Evolutionary conservation across 306 rosid species (phyloP).

Genomic region (Medicago arabica): DNA sequence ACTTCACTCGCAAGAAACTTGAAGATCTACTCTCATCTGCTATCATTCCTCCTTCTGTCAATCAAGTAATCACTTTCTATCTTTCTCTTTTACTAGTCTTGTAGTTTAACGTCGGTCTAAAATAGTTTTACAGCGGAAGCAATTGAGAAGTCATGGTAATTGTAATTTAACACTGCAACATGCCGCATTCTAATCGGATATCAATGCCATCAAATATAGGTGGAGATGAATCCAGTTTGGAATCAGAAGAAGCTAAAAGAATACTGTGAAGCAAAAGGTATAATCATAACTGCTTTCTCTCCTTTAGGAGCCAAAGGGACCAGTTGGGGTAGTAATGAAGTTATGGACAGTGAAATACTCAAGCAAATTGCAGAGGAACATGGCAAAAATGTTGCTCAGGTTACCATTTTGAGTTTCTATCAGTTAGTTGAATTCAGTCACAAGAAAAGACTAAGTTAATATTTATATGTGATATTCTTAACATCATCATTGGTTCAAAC

Average conservation of each 20-base stretch:
- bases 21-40: slow-evolving; percentile 45
- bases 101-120: too few species aligned
- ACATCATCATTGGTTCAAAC: neutral
- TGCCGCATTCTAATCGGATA: neutral
- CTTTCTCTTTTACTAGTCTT: too few species aligned
- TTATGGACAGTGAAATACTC: slow-evolving; percentile 54
- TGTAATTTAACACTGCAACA: too few species aligned
- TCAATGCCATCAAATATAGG: slow-evolving; percentile 46
- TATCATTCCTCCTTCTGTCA: slow-evolving; percentile 43
- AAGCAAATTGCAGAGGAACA: slow-evolving; percentile 50
- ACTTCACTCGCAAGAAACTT: slow-evolving; percentile 51
- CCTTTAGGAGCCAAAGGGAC: slow-evolving; percentile 60
- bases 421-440: neutral
- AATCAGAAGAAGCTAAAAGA: slow-evolving; percentile 61
- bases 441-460: neutral
- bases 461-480: neutral
- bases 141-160: too few species aligned
- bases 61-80: slow-evolving; percentile 45
- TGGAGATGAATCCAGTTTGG: slow-evolving; percentile 60
- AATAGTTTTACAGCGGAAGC: too few species aligned
- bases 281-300: slow-evolving; percentile 61
- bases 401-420: neutral
- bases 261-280: slow-evolving; percentile 47
- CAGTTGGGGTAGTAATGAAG: slow-evolving; percentile 51
- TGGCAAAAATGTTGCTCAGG: slow-evolving; percentile 54